Base-by-base conservation (phyloP, 345 rosid species). In the Limnanthes douglasii region DNA sequence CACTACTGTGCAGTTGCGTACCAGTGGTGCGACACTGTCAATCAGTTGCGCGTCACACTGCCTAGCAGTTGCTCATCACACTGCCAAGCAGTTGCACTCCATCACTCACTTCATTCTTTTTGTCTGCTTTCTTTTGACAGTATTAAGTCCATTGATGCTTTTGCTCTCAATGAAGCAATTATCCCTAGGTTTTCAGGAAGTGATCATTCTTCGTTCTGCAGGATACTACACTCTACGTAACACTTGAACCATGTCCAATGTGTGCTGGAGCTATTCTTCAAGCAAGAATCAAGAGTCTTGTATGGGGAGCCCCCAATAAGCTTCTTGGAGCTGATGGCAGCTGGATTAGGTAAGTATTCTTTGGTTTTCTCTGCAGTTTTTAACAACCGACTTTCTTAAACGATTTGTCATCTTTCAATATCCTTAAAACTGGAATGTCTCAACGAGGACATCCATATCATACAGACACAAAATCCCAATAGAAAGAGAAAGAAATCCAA, bases 181-280 rank as follows among this genome's bases (percentile, higher is more conserved):
- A n/a, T n/a, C n/a, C n/a, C n/a, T n/a, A n/a, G n/a, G n/a, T n/a
- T n/a, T n/a, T n/a, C n/a, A n/a, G n/a, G n/a, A 45, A 12, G 11
- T 18, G 25, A 26, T 37, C 18, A 32, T 37, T 41, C 35, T 11
- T 14, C 37, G 24, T 29, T 16, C 20, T 34, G 40, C 73, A 84
- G 94, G 92, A 70, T 23, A 54, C 94, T 1, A 77, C 95, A 3
- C 82, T 84, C 24, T 90, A 90, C 46, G 93, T 84, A 56, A 84
- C 98, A 30, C 79, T 90, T 24, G 98, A 90, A 61, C 95, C 98
- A 1, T 90, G 95, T 34, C 75, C 95, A 5, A 84, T 90, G 94
- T 90, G 98, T 62, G 98, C 95, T 42, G 98, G 98, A 47, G 95
- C 98, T 45, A 80, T 84, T 45, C 95, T 84, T 59, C 98, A 84